These are phyloP conservation scores for Gnomoniopsis sp. DNA, from an alignment of 2,329 filamentous ascomycete genomes.

Conservation along the genomic window DNA sequence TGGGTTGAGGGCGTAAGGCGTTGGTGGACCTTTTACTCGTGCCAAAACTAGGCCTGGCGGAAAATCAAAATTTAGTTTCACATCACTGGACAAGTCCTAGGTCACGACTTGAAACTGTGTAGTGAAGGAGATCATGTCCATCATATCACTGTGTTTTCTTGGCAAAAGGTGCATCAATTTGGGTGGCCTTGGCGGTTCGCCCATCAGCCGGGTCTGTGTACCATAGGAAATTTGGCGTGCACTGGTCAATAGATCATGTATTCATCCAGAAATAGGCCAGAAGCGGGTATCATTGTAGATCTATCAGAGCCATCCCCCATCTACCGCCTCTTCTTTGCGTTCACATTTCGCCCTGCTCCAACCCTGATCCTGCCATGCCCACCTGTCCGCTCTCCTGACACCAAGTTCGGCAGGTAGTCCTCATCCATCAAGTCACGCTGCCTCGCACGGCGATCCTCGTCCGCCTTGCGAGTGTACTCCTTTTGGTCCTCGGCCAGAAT, in stretches of 20 bases:
- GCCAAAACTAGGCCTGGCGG: no score
- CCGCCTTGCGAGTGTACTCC: slow-evolving; percentile 69
- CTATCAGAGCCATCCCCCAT: neutral
- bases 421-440: slow-evolving; percentile 90
- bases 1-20: neutral
- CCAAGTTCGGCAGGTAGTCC: slow-evolving; percentile 81
- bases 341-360: slow-evolving; percentile 82
- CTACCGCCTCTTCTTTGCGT: slow-evolving; percentile 65
- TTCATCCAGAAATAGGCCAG: no score
- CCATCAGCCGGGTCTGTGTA: no score
- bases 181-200: no score
- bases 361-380: slow-evolving; percentile 68
- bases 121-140: neutral
- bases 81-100: neutral
- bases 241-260: no score
- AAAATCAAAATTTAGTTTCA: neutral
- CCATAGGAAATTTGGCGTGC: no score
- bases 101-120: neutral
- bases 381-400: slow-evolving; percentile 72
- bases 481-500: slow-evolving; percentile 95
- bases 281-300: neutral
- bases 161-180: neutral
- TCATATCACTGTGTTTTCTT: neutral
- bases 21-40: neutral
- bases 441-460: slow-evolving; percentile 62